Base-by-base conservation (phyloP, 768 basidiomycete species). In the Albatrellus ellisii region DNA sequence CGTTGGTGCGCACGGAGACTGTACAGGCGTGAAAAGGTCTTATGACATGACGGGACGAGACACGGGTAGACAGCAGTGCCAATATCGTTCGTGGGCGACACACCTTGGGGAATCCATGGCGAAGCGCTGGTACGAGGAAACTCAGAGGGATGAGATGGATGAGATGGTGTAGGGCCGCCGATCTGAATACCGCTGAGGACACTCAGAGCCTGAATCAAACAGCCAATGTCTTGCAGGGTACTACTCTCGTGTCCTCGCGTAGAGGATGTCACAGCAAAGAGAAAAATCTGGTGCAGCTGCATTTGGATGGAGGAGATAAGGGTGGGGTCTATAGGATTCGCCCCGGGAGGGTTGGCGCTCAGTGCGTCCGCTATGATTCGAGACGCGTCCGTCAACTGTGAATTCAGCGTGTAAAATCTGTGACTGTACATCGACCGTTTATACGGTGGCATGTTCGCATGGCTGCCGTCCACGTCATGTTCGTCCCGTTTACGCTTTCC, bases 41-140 rank as follows among this genome's bases (percentile, higher is more conserved):
- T 85, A 45, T 60, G 63, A 55, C 85, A 88, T 25, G 69, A 64
- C 21, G 68, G 60, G 14, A 74, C 63, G n/a, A 75, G 67, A 55
- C 85, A 88, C 4, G 85, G 84, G 51, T 84, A 77, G n/a, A 86
- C 80, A 6, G 82, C 80, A 10, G 82, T 79, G 26, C 73, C 75
- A 36, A 79, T 79, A 27, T 47, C 45, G 18, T 37, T 48, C 41
- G 60, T 54, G 52, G 56, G 4, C 57, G 52, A 20, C 56, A 49
- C 45, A 58, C 54, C 41, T 56, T 61, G 14, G 5, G 22, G 17
- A 11, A 41, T 21, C 37, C 27, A 25, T 18, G 12, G 18, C 39
- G 24, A 11, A 41, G 51, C 11, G 43, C 26, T 18, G 59, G 60
- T 44, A 59, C 55, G 26, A 10, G 9, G 39, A 21, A 31, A 17